A percentile compares a stretch with the other conserved stretches of the same genome.
Conservation (phyloP, 164 flowering plant genomes). For the grape (Vitis vinifera) region DNA sequence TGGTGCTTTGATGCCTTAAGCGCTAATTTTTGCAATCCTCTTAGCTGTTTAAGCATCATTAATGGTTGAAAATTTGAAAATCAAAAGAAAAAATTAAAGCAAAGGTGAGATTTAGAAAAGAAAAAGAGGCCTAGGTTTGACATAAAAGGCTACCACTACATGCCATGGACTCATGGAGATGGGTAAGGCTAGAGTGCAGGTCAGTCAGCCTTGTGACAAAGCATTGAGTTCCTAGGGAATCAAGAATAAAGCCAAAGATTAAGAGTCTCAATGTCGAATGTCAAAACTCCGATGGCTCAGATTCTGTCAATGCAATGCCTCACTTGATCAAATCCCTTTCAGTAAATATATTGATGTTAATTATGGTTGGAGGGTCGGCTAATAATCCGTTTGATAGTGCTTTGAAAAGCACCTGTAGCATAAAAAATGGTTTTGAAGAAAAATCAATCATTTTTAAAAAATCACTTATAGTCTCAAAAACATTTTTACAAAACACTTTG, state of each 20-base stretch:
- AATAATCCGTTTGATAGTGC: too few species aligned
- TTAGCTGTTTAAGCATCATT: not conserved
- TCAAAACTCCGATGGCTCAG: not conserved
- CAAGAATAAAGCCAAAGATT: conserved; percentile 14
- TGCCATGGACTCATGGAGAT: not conserved
- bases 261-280: not conserved
- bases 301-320: not conserved
- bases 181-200: not conserved
- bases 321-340: too few species aligned
- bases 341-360: too few species aligned
- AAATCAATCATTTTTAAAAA: too few species aligned
- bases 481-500: too few species aligned
- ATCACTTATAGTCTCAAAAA: too few species aligned
- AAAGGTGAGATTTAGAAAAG: conserved; percentile 3
- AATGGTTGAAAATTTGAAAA: conserved; percentile 3
- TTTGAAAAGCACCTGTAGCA: too few species aligned
- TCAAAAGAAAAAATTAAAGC: not conserved
- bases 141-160: conserved; percentile 7
- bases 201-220: conserved; percentile 13
- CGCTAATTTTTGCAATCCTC: not conserved
- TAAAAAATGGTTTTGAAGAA: too few species aligned
- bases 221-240: conserved; percentile 1
- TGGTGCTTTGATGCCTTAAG: not conserved
- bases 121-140: not conserved
- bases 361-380: too few species aligned